Conservation (phyloP, 2,329 filamentous ascomycete species). For the Biscogniauxia mediterranea region DNA sequence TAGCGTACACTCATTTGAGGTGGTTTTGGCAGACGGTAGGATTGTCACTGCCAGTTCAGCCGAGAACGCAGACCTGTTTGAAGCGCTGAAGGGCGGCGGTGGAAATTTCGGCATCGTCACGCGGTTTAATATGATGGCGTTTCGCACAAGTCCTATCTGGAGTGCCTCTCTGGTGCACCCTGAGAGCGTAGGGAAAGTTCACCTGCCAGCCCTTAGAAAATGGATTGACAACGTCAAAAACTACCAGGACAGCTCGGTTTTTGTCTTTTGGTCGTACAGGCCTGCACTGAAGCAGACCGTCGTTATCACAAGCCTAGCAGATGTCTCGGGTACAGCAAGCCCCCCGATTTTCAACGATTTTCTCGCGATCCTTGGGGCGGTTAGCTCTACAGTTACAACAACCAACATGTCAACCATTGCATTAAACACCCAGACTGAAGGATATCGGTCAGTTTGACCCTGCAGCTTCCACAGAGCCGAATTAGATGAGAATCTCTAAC, state of each 20-base stretch:
- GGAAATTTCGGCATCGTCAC: constrained; percentile 2
- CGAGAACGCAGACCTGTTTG: constrained; percentile 27
- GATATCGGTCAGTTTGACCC: constrained; percentile 5
- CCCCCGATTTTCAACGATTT: neutral
- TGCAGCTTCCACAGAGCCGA: neutral
- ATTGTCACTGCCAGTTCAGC: constrained; percentile 15
- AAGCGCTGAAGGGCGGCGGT: constrained; percentile 34
- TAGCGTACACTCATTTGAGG: constrained; percentile 25
- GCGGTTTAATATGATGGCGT: neutral
- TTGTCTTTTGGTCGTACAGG: neutral
- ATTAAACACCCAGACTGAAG: neutral
- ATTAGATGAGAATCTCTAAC: neutral
- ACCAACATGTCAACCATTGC: neutral
- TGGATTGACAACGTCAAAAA: neutral
- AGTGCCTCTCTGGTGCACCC: neutral
- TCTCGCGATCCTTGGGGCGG: neutral
- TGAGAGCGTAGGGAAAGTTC: neutral
- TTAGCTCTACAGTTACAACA: neutral
- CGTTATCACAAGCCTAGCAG: neutral
- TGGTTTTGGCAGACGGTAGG: constrained; percentile 30
- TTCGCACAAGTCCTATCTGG: neutral
- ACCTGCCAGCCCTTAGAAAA: neutral
- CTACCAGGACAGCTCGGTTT: neutral
- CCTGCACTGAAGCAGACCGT: neutral
- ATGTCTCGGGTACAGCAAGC: neutral